Evolutionary conservation across 2,329 filamentous ascomycete species (phyloP), one percentile per base, ranked within the genome.

Genomic region (Phialophora tarda): DNA sequence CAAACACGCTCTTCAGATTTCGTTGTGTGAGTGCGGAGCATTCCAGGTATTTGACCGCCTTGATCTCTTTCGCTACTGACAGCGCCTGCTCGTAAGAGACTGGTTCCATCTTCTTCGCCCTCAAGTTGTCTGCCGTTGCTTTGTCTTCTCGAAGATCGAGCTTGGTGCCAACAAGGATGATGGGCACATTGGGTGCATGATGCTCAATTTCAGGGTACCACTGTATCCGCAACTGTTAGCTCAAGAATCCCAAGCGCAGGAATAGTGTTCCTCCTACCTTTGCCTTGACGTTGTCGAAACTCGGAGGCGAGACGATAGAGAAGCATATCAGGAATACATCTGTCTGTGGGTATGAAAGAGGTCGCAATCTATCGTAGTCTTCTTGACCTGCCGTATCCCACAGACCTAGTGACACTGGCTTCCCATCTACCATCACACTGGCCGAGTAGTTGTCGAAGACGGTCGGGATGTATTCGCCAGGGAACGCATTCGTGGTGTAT

Each of bases 381-480:
- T 98, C 94, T 84, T 98, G 95, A 77, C 94, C 94, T 73, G 94
- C 94, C 72, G 94, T 99, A 90, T 99, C 94, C 94, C 95, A 98
- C 34, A 99, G 84, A 73, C 94, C 95, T 74, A 99, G 82, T 81
- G 93, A 97, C 82, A 98, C 97, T 68, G 94, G 94, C 83, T 96
- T 96, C 75, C 93, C 93, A 83, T 98, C 95, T 64, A 98, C 95
- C 92, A 97, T 97, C 63, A 99, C 95, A 84, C 93, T 97, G 71
- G 95, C 95, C 44, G 94, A 97, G 84, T 98, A 98, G 84, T 99
- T 99, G 79, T 98, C 94, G 82, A 98, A 98, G 71, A 99, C 95
- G 75, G 95, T 99, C 73, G 95, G 95, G 75, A 99, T 98, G 82
- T 99, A 99, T 85, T 99, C 95, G 80, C 95, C 95, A n/a, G 95